Evolutionary conservation across 2,329 filamentous ascomycete genomes (phyloP), one percentile per base, ranked within the genome.

Genomic region (Aotearoamyces nothofagi): DNA sequence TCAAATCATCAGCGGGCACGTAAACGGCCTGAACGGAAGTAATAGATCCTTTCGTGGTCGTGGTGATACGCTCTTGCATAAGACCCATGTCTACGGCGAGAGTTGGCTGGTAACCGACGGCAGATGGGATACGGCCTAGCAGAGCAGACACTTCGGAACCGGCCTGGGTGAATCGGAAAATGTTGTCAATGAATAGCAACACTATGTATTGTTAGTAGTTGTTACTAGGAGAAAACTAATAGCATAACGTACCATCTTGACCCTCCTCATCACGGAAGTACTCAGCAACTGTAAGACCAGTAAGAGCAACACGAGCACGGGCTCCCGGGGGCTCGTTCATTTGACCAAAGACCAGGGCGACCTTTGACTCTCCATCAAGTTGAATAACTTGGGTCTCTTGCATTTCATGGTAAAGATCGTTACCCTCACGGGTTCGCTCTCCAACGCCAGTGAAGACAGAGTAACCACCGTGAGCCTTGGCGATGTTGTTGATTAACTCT

Each of bases 331-430:
- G 90, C 71, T 98, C 90, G 76, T 98, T 98, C 90, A 98, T 98
- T 73, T 98, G 90, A 73, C 90, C 90, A 68, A 98, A 98, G 48
- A 98, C 90, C 48, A 98, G 69, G 42, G 90, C 83, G 69, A 96
- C 90, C 79, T 98, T 98, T 61, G 90, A 96, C 54, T 94, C 87
- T 63, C 90, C 90, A 44, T 98, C 90, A 46, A 98, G 83, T 64
- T 98, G 77, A 64, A 98, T 98, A 73, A 98, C 90, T 56, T 81
- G 83, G 48, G 90, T 98, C 69, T 98, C 87, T 72, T 96, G 90
- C 90, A 98, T 98, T 76, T 98, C 90, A 69, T 98, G 87, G 79
- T 98, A 98, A 72, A 98, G 64, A 78, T 98, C 90, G 77, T 98
- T 98, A 75, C 90, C 90, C 78, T 98, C 90, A 83, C 90, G 90